phyloP scores from a whole-genome alignment of 163 green algal genomes.

The Trebouxia gelatinosa region DNA sequence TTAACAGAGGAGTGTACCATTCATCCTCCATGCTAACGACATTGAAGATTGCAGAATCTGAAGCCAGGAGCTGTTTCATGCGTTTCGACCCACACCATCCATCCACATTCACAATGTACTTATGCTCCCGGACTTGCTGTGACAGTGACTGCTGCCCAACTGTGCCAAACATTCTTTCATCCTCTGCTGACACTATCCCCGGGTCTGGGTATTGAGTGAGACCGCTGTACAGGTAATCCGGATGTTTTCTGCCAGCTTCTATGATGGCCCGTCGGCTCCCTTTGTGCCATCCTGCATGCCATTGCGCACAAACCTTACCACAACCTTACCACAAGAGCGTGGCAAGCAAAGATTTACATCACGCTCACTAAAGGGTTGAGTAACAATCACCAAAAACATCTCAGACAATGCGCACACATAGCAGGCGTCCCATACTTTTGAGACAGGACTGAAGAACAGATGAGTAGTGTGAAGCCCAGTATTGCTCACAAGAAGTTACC shows the following conservation, averaged over 20 bases:
- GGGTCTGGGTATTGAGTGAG: neutral
- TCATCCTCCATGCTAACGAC: neutral
- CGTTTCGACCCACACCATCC: constrained; percentile 19
- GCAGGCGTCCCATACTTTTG: no score
- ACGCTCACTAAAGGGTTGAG: no score
- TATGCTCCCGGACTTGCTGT: neutral
- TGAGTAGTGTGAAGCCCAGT: no score
- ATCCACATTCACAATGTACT: constrained; percentile 13
- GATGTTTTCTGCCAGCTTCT: neutral
- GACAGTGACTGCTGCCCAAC: neutral
- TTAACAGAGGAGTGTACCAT: constrained; percentile 2
- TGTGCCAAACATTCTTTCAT: neutral
- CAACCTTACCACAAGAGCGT: no score
- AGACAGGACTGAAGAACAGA: no score
- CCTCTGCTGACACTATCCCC: neutral
- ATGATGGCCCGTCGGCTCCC: neutral
- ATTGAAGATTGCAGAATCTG: neutral
- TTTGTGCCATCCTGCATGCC: constrained; percentile 4
- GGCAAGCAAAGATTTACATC: no score
- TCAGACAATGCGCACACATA: no score
- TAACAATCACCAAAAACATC: no score
- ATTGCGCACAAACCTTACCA: no score
- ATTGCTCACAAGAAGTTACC: no score
- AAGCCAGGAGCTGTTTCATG: neutral
- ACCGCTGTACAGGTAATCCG: neutral